Evolutionary conservation across 352 stramenopile genomes (phyloP), one percentile per base, ranked within the genome.

Genomic region (Elongisporangium undulatum): DNA sequence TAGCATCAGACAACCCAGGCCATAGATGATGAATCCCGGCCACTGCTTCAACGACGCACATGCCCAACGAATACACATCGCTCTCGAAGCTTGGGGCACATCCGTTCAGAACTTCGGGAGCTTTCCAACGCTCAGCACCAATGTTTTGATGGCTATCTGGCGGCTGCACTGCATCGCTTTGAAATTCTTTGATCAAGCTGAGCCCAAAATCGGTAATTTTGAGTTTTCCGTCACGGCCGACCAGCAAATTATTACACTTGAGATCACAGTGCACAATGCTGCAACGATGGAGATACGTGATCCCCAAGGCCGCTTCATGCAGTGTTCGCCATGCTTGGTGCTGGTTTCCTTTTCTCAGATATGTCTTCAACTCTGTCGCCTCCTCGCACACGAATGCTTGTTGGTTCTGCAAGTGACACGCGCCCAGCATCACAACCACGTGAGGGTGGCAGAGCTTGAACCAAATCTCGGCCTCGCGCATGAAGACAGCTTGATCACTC

Each of bases 211-310:
- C 73, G 3, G 67, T 60, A 4, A 82, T 45, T n/a, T 61, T 74
- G 1, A 67, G 64, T 7, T 61, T 21, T 9, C 70, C 55, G 16
- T 73, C 51, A 4, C 20, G 34, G 15, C 53, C 59, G 15, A 85
- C 55, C 13, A 82, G 67, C 17, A 87, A 57, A 16, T 82, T 67
- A 16, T 68, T 70, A 26, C 91, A 95, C 68, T 98, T 98, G 55
- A 79, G 56, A 16, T 76, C 51, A 2, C 67, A 61, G 4, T 82
- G 72, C 34, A 81, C 51, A 12, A 84, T 64, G 2, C 57, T 23
- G 15, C 59, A 57, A 8, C 66, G 63, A 24, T 87, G 74, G 4
- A 87, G 70, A 52, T 68, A 81, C 16, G 67, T 51, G 16, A 86
- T 39, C 8, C 64, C 73, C 5, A 74, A 62, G 0, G 64, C 64